These are phyloP conservation scores for Boletus eberwhitei DNA, from an alignment of 768 basidiomycete genomes.

Conservation along the genomic window DNA sequence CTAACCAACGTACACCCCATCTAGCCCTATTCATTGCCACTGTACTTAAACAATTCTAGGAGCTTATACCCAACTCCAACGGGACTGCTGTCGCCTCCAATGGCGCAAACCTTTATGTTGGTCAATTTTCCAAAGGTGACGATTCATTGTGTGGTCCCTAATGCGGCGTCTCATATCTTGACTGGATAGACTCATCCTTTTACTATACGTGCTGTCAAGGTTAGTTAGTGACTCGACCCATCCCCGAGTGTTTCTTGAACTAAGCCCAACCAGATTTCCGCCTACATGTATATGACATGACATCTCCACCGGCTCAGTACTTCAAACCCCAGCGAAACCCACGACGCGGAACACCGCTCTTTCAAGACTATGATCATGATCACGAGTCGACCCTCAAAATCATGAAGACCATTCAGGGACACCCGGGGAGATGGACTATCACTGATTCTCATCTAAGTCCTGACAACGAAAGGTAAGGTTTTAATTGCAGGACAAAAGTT, in stretches of 20 bases:
- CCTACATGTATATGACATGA: constrained; percentile 84
- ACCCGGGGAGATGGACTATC: constrained; percentile 85
- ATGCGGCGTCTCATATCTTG: constrained; percentile 1
- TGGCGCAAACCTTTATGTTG: constrained; percentile 74
- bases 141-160: background rate
- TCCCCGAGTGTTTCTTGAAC: background rate
- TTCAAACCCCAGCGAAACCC: constrained; percentile 11
- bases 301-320: constrained; percentile 40
- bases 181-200: constrained; percentile 72
- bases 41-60: constrained; percentile 37
- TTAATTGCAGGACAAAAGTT: constrained; percentile 47
- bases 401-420: constrained; percentile 69
- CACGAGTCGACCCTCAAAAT: constrained; percentile 49
- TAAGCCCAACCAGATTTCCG: constrained; percentile 62
- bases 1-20: constrained; percentile 45
- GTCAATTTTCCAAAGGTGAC: constrained; percentile 75
- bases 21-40: background rate
- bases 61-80: constrained; percentile 71
- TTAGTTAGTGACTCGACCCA: constrained; percentile 24
- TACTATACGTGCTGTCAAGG: constrained; percentile 92
- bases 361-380: constrained; percentile 33
- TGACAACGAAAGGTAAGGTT: constrained; percentile 73
- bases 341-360: constrained; percentile 15
- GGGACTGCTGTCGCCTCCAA: constrained; percentile 79
- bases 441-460: constrained; percentile 91